Evolutionary conservation across 345 rosid species (phyloP).

Genomic region (Eucalyptus pauciflora): DNA sequence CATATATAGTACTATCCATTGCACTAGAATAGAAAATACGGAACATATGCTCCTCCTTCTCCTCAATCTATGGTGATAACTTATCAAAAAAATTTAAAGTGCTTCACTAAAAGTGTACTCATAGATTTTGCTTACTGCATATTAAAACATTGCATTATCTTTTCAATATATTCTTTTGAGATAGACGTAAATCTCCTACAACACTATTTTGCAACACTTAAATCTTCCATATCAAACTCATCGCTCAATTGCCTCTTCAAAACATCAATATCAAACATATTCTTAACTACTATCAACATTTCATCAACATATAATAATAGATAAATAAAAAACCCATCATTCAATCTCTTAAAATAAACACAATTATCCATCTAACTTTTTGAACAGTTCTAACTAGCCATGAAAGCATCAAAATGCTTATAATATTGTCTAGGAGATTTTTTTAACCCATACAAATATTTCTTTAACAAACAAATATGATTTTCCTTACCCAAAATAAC

Average conservation of each 20-base stretch:
- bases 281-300: too few species aligned
- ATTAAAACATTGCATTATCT: too few species aligned
- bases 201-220: too few species aligned
- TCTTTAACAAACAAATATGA: too few species aligned
- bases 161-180: background rate
- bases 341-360: background rate
- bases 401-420: background rate
- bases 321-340: too few species aligned
- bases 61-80: background rate
- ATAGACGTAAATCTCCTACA: rapidly evolving
- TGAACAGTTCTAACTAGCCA: background rate
- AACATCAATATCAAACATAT: background rate
- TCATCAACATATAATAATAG: too few species aligned
- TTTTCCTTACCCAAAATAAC: background rate
- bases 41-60: background rate
- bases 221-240: background rate
- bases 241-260: background rate
- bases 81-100: too few species aligned
- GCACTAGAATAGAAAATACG: background rate
- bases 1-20: too few species aligned
- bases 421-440: rapidly evolving
- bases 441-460: too few species aligned
- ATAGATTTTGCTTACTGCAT: background rate
- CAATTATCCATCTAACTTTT: background rate
- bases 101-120: too few species aligned